phyloP scores from a whole-genome alignment of 768 basidiomycete species.

The Boletus eberwhitei region DNA sequence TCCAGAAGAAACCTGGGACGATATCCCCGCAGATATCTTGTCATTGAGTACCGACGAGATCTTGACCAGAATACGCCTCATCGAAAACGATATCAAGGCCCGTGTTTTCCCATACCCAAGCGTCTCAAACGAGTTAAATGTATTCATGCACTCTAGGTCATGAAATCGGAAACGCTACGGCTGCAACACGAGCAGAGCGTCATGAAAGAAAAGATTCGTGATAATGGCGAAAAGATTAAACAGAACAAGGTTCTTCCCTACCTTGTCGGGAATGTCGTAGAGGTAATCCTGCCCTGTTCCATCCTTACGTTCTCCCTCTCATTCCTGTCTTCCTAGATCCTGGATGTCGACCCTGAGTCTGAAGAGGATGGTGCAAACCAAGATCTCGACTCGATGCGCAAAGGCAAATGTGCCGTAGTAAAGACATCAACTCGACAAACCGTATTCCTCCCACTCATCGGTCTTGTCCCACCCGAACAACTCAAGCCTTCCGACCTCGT shows the following conservation, averaged over 20 bases:
- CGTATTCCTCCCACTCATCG: slow-evolving; percentile 96
- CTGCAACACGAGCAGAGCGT: slow-evolving; percentile 91
- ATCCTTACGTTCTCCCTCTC: neutral
- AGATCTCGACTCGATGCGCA: slow-evolving; percentile 93
- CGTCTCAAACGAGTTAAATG: neutral
- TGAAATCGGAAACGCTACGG: slow-evolving; percentile 91
- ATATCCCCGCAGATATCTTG: slow-evolving; percentile 88
- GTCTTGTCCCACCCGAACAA: slow-evolving; percentile 90
- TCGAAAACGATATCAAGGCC: slow-evolving; percentile 97
- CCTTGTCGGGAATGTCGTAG: slow-evolving; percentile 95
- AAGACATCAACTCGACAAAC: slow-evolving; percentile 99
- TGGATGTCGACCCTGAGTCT: slow-evolving; percentile 90
- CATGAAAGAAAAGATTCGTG: slow-evolving; percentile 98
- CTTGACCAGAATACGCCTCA: slow-evolving; percentile 81
- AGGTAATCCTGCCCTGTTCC: slow-evolving; percentile 46
- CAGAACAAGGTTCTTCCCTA: slow-evolving; percentile 99
- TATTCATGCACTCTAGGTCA: slow-evolving; percentile 57
- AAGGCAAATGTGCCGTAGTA: slow-evolving; percentile 97
- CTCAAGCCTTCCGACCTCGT: slow-evolving; percentile 92
- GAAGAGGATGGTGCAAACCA: slow-evolving; percentile 96
- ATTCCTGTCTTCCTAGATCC: slow-evolving; percentile 53
- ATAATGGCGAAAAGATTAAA: slow-evolving; percentile 97
- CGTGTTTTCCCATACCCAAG: slow-evolving; percentile 8
- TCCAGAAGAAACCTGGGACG: slow-evolving; percentile 80
- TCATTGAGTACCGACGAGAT: slow-evolving; percentile 82